Evolutionary conservation across 257 asterid genomes (phyloP).

Genomic region (Penstemon barbatus): DNA sequence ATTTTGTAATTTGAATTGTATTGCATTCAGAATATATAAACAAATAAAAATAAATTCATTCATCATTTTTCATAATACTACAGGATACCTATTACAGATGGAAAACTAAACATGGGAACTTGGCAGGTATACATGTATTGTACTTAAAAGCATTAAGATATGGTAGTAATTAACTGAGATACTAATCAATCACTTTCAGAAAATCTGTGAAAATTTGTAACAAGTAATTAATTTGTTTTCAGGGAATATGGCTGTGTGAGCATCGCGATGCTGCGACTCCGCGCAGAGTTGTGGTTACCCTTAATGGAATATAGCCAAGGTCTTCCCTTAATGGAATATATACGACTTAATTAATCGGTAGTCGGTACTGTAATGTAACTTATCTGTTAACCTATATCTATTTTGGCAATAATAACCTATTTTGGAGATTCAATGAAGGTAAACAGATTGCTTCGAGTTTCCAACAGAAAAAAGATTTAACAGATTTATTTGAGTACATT

Average conservation of each 20-base stretch:
- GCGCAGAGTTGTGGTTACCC: constrained; percentile 79
- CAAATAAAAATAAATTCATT: constrained; percentile 10
- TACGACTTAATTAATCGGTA: no score
- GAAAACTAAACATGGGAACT: constrained; percentile 91
- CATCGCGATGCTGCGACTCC: constrained; percentile 93
- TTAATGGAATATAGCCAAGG: constrained; percentile 62
- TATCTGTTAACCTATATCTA: no score
- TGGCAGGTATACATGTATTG: constrained; percentile 72
- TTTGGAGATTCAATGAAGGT: no score
- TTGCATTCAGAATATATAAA: constrained; percentile 4
- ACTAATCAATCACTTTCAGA: neutral
- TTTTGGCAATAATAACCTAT: no score
- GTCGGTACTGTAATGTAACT: no score
- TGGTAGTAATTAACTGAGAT: neutral
- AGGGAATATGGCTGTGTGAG: constrained; percentile 99
- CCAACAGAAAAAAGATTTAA: no score
- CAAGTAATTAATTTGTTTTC: constrained; percentile 27
- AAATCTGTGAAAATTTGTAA: neutral
- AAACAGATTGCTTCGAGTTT: no score
- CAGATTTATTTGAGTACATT: no score
- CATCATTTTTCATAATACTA: constrained; percentile 28
- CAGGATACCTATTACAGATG: constrained; percentile 92
- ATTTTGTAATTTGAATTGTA: neutral
- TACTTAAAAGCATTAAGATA: neutral
- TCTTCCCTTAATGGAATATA: neutral